Conservation (phyloP, 78 protist genomes). For the Blattamonas nauphoetae region DNA sequence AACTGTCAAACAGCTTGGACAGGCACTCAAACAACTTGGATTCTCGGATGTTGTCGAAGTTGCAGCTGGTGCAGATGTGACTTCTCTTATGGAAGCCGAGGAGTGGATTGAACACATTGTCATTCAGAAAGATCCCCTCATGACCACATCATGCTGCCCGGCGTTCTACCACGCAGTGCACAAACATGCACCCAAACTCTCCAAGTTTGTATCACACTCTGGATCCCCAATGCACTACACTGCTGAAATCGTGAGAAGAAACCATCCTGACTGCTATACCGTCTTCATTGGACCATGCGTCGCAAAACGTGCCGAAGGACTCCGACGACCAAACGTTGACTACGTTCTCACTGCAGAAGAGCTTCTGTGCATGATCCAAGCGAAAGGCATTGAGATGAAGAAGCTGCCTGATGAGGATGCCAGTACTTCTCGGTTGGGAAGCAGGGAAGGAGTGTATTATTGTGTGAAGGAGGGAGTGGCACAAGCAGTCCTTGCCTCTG, state of each 20-base stretch:
- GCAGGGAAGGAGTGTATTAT: background rate
- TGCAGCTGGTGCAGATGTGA: background rate
- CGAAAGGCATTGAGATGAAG: background rate
- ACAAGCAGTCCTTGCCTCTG: background rate
- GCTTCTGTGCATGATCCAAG: background rate
- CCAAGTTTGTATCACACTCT: background rate
- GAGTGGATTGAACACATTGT: background rate
- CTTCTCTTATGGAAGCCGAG: background rate
- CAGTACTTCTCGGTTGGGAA: background rate
- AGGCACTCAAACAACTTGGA: background rate
- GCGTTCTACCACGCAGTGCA: background rate
- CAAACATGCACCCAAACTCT: conserved; percentile 2
- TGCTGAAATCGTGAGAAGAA: background rate
- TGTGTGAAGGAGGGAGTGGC: background rate
- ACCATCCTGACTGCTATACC: background rate
- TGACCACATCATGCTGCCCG: conserved; percentile 22
- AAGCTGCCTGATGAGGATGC: background rate
- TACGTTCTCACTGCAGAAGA: background rate
- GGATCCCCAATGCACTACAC: background rate
- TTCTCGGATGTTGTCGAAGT: background rate
- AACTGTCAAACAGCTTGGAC: background rate
- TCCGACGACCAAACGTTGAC: background rate
- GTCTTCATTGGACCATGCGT: conserved; percentile 3
- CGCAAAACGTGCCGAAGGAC: background rate
- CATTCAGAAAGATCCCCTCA: background rate